Conservation (phyloP, 2,329 filamentous ascomycete species). For the Thermothelomyces thermophilus region DNA sequence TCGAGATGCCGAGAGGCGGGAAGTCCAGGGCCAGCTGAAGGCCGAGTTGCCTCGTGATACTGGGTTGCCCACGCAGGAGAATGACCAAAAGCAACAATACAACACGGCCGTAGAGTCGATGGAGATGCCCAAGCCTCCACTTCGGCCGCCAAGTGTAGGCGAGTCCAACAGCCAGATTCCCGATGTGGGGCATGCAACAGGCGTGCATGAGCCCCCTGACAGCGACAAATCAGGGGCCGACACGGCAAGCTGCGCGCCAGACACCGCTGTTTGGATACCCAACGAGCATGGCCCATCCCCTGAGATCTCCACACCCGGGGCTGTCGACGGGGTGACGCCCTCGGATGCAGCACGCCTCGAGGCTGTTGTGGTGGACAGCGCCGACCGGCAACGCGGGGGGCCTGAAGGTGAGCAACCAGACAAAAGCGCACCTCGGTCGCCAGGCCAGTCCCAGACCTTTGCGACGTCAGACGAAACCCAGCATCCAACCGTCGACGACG, state of each 20-base stretch:
- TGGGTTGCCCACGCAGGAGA: conserved; percentile 3
- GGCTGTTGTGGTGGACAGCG: conserved; percentile 4
- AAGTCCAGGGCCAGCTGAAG: neutral
- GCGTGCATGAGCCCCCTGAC: conserved; percentile 17
- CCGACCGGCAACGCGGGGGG: conserved; percentile 5
- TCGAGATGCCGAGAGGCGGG: neutral
- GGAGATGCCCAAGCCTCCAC: conserved; percentile 14
- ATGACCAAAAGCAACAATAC: conserved; percentile 9
- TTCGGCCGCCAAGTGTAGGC: conserved; percentile 10
- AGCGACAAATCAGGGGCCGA: conserved; percentile 25
- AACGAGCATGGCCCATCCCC: conserved; percentile 20
- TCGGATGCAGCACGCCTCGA: conserved; percentile 9
- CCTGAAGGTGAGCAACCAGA: conserved; percentile 15
- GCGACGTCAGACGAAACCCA: conserved; percentile 5
- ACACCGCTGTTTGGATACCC: conserved; percentile 26
- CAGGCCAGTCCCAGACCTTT: conserved; percentile 8
- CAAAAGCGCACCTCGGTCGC: conserved; percentile 7
- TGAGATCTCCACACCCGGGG: conserved; percentile 13
- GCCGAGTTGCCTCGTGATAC: conserved; percentile 5
- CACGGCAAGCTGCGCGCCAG: conserved; percentile 21
- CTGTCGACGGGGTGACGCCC: conserved; percentile 3
- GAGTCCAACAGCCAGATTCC: conserved; percentile 17
- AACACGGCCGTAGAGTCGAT: conserved; percentile 4
- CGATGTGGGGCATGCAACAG: conserved; percentile 19
- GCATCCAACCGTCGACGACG: conserved; percentile 6